phyloP scores from a whole-genome alignment of 2,329 filamentous ascomycete species.

The Lecanicillium sp. region DNA sequence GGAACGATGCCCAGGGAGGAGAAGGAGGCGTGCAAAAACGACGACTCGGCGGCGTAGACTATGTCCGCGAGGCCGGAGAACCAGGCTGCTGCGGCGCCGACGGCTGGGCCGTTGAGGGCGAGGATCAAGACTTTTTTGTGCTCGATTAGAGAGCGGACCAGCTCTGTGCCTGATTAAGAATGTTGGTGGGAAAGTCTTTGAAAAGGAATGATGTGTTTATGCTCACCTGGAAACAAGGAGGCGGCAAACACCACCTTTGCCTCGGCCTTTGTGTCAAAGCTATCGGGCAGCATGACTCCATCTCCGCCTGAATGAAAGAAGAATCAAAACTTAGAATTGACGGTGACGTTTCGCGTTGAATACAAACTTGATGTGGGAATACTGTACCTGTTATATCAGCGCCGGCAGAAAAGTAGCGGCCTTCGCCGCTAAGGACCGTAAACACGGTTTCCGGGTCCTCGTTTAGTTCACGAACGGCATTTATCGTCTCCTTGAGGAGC shows the following conservation, averaged over 20 bases:
- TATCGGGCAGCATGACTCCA: neutral
- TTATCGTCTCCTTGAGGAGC: constrained; percentile 3
- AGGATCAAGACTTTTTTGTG: constrained; percentile 7
- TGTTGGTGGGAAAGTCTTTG: neutral
- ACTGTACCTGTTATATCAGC: constrained; percentile 4
- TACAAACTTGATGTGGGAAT: neutral
- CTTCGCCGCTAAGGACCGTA: constrained; percentile 5
- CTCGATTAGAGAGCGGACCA: constrained; percentile 7
- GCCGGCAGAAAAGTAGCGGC: constrained; percentile 6
- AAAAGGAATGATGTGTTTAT: neutral
- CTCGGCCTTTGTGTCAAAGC: constrained; percentile 1
- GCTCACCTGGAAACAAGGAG: constrained; percentile 1
- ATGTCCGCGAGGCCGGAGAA: constrained; percentile 6
- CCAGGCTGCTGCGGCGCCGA: constrained; percentile 8
- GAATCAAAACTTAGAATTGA: neutral
- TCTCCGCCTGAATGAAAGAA: neutral
- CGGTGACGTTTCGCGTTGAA: neutral
- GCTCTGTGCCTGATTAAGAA: neutral
- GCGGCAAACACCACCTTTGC: constrained; percentile 1
- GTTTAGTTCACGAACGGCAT: constrained; percentile 7
- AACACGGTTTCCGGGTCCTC: constrained; percentile 6
- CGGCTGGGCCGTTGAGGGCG: constrained; percentile 6
- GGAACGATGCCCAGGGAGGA: constrained; percentile 5
- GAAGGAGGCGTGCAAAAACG: constrained; percentile 1
- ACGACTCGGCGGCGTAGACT: neutral